These are phyloP conservation scores for Lodderomyces pseudojiufengensis DNA, from an alignment of 1,139 yeast species.

Conservation along the genomic window DNA sequence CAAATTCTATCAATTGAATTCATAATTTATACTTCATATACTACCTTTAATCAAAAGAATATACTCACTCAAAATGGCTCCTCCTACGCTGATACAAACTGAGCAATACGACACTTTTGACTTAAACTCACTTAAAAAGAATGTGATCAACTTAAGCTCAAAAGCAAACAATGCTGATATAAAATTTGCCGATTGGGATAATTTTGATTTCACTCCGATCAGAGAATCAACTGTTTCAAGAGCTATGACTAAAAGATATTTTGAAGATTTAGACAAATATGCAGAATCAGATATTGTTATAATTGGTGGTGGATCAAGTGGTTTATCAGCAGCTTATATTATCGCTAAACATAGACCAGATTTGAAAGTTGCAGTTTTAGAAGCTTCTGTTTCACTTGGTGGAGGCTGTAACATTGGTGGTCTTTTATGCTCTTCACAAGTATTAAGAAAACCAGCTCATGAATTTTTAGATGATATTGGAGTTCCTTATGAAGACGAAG, in stretches of 20 bases:
- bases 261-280: conserved; percentile 67
- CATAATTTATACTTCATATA: too few species aligned
- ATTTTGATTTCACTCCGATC: conserved; percentile 66
- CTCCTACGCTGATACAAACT: conserved; percentile 34
- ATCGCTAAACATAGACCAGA: conserved; percentile 75
- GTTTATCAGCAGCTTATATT: conserved; percentile 70
- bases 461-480: conserved; percentile 62
- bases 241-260: conserved; percentile 77
- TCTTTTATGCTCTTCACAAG: conserved; percentile 77
- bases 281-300: conserved; percentile 74
- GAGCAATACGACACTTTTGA: conserved; percentile 15
- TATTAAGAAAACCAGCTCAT: conserved; percentile 75
- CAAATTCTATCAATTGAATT: too few species aligned
- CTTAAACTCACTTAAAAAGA: conserved; percentile 4
- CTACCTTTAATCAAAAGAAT: too few species aligned
- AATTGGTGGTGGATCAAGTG: conserved; percentile 79
- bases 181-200: conserved; percentile 57
- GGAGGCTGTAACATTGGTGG: conserved; percentile 76
- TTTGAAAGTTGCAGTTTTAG: conserved; percentile 69
- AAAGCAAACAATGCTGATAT: conserved; percentile 18
- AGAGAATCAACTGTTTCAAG: conserved; percentile 80
- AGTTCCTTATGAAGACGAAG: conserved; percentile 72
- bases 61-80: conserved; percentile 24
- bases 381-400: conserved; percentile 73
- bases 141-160: conserved; percentile 12